Base-by-base conservation (phyloP, 805 yeast genomes). In the Zygosaccharomyces kombuchaensis region DNA sequence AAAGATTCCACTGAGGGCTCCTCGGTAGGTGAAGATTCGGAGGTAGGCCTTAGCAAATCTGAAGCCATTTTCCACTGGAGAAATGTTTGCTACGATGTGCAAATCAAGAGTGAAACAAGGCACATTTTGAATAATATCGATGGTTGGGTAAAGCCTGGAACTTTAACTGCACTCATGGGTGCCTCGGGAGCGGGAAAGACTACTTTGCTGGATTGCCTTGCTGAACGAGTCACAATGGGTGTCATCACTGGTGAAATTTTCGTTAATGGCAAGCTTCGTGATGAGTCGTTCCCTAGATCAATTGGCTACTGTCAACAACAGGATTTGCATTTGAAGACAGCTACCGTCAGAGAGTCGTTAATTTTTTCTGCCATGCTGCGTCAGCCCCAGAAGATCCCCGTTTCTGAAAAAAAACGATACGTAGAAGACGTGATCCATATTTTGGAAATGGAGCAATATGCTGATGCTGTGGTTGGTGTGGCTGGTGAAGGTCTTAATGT, bases 141-240 rank as follows among this genome's bases (percentile, higher is more conserved):
- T 60, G 93, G 91, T 41, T 84, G 87, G 85, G 89, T 84, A 34
- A 82, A 82, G 59, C 90, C 90, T 6, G 90, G 90, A 53, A 83
- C 88, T 36, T 68, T 85, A 59, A 85, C 91, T 40, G 93, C 93
- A 3, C 66, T 81, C 41, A 80, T 80, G 84, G 87, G 88, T 55
- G 81, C 83, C 14, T 80, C 88, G 31, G 89, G 89, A 68, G 89
- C 90, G 47, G 90, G 90, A 73, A 83, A 83, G 60, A 84, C 90
- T 14, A 83, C 89, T 5, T 68, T 83, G 48, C 70, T 83, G 54
- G 84, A 83, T 69, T 81, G 82, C 58, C 71, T 84, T 57, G 84
- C 87, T 29, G 81, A 80, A 57, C 76, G 89, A 64, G 78, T 81
- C 43, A 80, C 84, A 14, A 71, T 76, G 66, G 90, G 90, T 68